phyloP scores from a whole-genome alignment of 371 early-diverging fungal species.

The Apophysomyces variabilis region DNA sequence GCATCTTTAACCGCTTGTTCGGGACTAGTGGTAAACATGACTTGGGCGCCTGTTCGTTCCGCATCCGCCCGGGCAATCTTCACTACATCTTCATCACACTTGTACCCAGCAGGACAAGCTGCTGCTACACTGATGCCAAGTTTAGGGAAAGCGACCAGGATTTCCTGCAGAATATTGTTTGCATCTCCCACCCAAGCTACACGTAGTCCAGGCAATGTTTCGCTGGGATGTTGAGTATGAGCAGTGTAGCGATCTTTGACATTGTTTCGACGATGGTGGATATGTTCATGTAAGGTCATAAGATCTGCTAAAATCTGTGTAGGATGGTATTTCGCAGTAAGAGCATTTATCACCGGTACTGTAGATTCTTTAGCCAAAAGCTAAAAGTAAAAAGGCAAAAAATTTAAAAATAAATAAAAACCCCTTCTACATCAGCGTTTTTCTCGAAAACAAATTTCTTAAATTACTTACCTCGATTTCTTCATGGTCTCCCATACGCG shows the following conservation, averaged over 20 bases:
- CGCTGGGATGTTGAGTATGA: slow-evolving; percentile 41
- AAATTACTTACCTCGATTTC: slow-evolving; percentile 71
- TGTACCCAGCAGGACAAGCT: slow-evolving; percentile 78
- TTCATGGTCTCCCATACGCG: slow-evolving; percentile 84
- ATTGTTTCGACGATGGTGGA: slow-evolving; percentile 32
- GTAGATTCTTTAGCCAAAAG: slow-evolving; percentile 80
- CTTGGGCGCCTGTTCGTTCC: slow-evolving; percentile 26
- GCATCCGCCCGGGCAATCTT: slow-evolving; percentile 47
- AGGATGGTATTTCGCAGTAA: slow-evolving; percentile 90
- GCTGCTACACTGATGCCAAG: slow-evolving; percentile 74
- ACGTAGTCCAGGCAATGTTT: slow-evolving; percentile 64
- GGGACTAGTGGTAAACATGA: slow-evolving; percentile 66
- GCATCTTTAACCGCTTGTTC: slow-evolving; percentile 71
- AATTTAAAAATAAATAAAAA: no score
- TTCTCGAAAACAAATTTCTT: no score
- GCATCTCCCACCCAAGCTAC: slow-evolving; percentile 97
- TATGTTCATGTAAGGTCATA: slow-evolving; percentile 85
- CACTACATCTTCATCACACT: slow-evolving; percentile 59
- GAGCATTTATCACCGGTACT: slow-evolving; percentile 93
- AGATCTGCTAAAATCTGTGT: slow-evolving; percentile 94
- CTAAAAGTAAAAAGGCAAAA: slow-evolving; percentile 19
- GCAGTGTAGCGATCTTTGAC: slow-evolving; percentile 38
- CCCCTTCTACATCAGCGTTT: no score
- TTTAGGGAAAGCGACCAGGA: slow-evolving; percentile 79
- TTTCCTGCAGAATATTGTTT: slow-evolving; percentile 85